Evolutionary conservation across 106 monocot genomes (phyloP), one percentile per base, ranked within the genome.

Genomic region (Platanthera zijinensis): DNA sequence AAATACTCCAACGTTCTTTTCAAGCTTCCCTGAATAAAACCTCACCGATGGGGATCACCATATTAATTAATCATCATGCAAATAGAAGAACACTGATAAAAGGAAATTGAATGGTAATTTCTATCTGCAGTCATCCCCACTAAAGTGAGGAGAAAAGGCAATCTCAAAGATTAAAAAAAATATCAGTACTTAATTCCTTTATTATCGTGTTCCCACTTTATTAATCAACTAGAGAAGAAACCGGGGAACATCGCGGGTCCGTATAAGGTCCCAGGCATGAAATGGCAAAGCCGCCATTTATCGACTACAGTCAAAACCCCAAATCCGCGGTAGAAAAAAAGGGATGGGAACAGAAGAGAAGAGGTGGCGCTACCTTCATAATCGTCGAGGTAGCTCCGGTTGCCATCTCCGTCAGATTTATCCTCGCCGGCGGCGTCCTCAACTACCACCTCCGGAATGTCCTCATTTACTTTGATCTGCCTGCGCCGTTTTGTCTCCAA

Each of bases 361-460:
- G 48, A 70, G 48, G 70, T 47, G 17, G 47, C 49, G n/a, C 21
- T 75, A 85, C 81, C 85, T 81, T 74, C n/a, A 14, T 78, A 74
- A 10, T 56, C 51, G 15, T 85, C 81, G 67, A 71, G 72, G 50
- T 62, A 66, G 59, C 76, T 84, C 72, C 51, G 59, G 15, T 12
- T 32, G 46, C 51, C 80, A 56, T 59, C 77, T 5, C 61, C 56
- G 7, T 11, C 28, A 8, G 68, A 56, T 3, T n/a, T 25, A 5
- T 19, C 52, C 25, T 21, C 84, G 14, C 48, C 76, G 15, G 48
- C 61, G 8, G 4, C 39, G 8, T 6, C 14, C 18, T 78, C 56
- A 28, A 18, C 78, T 3, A 45, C 19, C 10, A 15, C 49, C 49
- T 9, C 49, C 13, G 12, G 21, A 50, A 5, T 39, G 7, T 76